Percentiles rank a stretch among this genome's conserved stretches.
Conservation (phyloP, 2,329 filamentous ascomycete genomes). For the Verticillium albo-atrum region DNA sequence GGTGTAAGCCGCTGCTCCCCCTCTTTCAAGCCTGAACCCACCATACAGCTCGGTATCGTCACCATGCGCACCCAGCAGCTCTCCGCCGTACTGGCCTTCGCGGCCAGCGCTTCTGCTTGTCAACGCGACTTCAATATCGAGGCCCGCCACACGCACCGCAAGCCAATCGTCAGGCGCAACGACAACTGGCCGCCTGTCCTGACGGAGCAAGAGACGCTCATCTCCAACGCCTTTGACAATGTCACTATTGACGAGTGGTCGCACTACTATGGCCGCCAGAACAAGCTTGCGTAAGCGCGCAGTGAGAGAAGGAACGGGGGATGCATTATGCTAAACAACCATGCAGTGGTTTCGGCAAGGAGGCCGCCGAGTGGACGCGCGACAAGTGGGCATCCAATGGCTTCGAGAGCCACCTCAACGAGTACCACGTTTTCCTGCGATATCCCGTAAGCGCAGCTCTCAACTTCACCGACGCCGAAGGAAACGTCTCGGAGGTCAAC, state of each 20-base stretch:
- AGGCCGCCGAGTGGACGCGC: slow-evolving; percentile 25
- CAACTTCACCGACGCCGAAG: slow-evolving; percentile 27
- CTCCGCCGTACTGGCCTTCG: slow-evolving; percentile 11
- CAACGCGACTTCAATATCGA: slow-evolving; percentile 21
- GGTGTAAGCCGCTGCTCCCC: background rate
- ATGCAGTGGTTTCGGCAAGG: background rate
- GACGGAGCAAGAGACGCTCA: slow-evolving; percentile 24
- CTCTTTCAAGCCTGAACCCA: background rate
- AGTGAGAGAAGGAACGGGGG: too few relatives aligned
- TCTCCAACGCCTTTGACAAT: slow-evolving; percentile 31
- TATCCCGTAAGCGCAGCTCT: slow-evolving; percentile 56
- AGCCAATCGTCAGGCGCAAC: slow-evolving; percentile 23
- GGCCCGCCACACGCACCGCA: slow-evolving; percentile 25
- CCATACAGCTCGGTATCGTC: background rate
- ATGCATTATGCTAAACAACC: background rate
- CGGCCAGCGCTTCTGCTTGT: slow-evolving; percentile 20
- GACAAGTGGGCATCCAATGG: slow-evolving; percentile 31
- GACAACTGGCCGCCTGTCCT: slow-evolving; percentile 30
- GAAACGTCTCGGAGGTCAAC: slow-evolving; percentile 57
- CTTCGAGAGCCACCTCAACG: slow-evolving; percentile 26
- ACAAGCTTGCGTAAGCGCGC: slow-evolving; percentile 26
- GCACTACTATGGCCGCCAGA: slow-evolving; percentile 32
- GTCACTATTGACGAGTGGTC: slow-evolving; percentile 32
- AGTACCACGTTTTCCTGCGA: slow-evolving; percentile 57
- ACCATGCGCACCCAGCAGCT: slow-evolving; percentile 2